These are phyloP conservation scores for Ceratocystis alfenasii DNA, from an alignment of 2,329 filamentous ascomycete genomes.

Conservation along the genomic window DNA sequence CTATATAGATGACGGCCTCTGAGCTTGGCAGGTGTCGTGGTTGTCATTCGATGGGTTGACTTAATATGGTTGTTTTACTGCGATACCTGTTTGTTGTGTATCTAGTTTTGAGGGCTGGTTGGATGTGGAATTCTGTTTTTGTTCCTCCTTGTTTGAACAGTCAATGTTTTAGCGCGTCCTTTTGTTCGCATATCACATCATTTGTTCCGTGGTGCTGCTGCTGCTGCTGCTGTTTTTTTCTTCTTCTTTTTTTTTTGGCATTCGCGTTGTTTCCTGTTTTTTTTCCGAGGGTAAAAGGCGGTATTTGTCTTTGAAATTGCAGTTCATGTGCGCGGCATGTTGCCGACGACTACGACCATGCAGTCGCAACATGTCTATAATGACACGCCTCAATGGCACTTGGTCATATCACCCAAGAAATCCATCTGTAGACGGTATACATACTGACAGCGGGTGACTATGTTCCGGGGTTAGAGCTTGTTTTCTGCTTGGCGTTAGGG, in stretches of 20 bases:
- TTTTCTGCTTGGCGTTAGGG: background rate
- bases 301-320: background rate
- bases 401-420: background rate
- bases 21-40: constrained; percentile 1
- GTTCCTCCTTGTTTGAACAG: background rate
- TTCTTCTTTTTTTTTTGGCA: background rate
- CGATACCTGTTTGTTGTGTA: background rate
- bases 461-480: background rate
- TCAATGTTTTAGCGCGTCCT: constrained; percentile 2
- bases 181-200: background rate
- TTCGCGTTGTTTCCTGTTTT: background rate
- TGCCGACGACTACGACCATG: too few species aligned
- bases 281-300: background rate
- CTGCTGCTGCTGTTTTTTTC: background rate
- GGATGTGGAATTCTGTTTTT: background rate
- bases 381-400: background rate
- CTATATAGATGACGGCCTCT: background rate
- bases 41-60: background rate
- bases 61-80: background rate
- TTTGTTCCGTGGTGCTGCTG: background rate
- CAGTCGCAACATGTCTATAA: too few species aligned
- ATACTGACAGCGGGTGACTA: background rate
- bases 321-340: too few species aligned
- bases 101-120: too few species aligned
- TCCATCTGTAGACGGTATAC: too few species aligned